Evolutionary conservation across 225 moss, liverwort and hornwort genomes (phyloP).

Genomic region (Pseudoscleropodium purum): DNA sequence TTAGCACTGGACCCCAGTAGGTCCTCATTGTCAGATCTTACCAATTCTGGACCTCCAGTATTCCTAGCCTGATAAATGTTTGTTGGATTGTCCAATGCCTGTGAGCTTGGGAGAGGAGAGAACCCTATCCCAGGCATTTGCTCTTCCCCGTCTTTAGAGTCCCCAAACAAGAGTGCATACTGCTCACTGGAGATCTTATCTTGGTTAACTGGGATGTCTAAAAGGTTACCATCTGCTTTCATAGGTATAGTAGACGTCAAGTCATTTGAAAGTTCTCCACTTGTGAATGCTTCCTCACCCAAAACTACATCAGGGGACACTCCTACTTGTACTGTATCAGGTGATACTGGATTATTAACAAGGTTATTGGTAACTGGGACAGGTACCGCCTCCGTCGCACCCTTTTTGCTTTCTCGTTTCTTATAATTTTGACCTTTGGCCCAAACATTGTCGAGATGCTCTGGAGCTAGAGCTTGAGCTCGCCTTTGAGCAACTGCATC

Average conservation of each 20-base stretch:
- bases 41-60: slow-evolving; percentile 13
- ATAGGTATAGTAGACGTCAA: not conserved
- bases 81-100: not conserved
- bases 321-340: not conserved
- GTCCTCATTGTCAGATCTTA: slow-evolving; percentile 16
- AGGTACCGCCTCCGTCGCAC: not conserved
- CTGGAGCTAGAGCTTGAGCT: slow-evolving; percentile 43
- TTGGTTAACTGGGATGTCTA: not conserved
- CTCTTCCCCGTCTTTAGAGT: slow-evolving; percentile 26
- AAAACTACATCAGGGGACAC: not conserved
- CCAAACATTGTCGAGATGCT: slow-evolving; percentile 55
- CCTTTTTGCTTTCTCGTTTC: slow-evolving; percentile 25
- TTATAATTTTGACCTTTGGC: slow-evolving; percentile 43
- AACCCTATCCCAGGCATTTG: slow-evolving; percentile 39
- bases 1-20: slow-evolving; percentile 9
- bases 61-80: not conserved
- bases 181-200: slow-evolving; percentile 17
- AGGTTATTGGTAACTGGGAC: not conserved
- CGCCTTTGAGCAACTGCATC: slow-evolving; percentile 31
- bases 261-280: slow-evolving; percentile 16
- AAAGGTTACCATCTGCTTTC: not conserved
- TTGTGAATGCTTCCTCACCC: slow-evolving; percentile 11
- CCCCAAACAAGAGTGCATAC: slow-evolving; percentile 36
- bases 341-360: not conserved
- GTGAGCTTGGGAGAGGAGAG: slow-evolving; percentile 8